Base-by-base conservation (phyloP, 495 filamentous ascomycete genomes). In the Glonium stellatum region DNA sequence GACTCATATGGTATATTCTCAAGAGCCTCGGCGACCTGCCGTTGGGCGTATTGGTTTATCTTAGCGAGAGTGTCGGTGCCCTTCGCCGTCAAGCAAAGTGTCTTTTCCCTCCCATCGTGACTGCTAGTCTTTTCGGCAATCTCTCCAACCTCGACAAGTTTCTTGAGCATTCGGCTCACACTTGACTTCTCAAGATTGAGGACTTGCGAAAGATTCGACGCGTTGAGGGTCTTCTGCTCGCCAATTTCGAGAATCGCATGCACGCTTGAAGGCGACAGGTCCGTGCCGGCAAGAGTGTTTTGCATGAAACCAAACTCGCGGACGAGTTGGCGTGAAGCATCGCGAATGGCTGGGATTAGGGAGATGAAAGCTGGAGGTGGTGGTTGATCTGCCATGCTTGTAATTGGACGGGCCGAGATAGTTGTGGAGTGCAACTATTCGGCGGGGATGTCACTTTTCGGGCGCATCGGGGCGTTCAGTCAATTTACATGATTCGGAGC, bases 381-480 rank as follows among this genome's bases (percentile, higher is more conserved):
- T 44, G 39, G 18, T 44, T 44, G 39, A 18, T 13, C 18, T 13
- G 39, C 4, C 39, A 44, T 44, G 12, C 1, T 44, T 18, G 39
- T 11, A 44, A 18, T 44, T 4, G 4, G 13, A 44, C 13, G 3
- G 13, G 12, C 15, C 10, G 39, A 44, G 39, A 44, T 44, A 11
- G 39, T 44, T 44, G 39, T 18, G 10, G 39, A 18, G 10, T 18
- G 39, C 39, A 44, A 44, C 39, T 44, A 44, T 44, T 13, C 13
- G 18, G 39, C 18, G 8, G 57, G 12, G 58, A 39, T 19, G 64
- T 50, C n/a, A n/a, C n/a, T n/a, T n/a, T n/a, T n/a, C n/a, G n/a
- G n/a, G n/a, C n/a, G n/a, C n/a, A n/a, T n/a, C n/a, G n/a, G n/a
- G n/a, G n/a, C n/a, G n/a, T n/a, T n/a, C n/a, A n/a, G n/a, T n/a